Base-by-base conservation (phyloP, 257 asterid genomes). In the Striga asiatica region DNA sequence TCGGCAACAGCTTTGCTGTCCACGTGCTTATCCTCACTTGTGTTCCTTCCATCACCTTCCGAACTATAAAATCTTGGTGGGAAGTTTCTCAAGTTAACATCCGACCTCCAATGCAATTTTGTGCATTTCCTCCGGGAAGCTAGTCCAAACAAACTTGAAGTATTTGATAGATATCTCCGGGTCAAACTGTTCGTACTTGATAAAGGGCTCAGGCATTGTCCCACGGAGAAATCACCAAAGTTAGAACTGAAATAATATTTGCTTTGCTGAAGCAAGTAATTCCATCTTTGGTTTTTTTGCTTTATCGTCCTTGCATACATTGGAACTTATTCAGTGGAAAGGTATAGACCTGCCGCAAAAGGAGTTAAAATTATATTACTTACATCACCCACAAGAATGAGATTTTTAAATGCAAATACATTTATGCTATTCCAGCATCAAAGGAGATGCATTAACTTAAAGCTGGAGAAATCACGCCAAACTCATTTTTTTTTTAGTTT, bases 21-120 rank as follows among this genome's bases (percentile, higher is more conserved):
- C 32, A 60, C 61, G 24, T 50, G 67, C 65, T 82, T 82, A 70
- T 80, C 93, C 73, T 87, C 95, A 54, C 88, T 87, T 45, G 85
- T 79, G 64, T 78, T 84, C 71, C 83, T 79, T 65, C 94, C 99
- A 72, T 88, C 97, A 35, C 99, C 88, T 77, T 84, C 78, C 9
- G 99, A 92, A 65, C 99, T 81, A 64, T 78, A 92, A 56, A 46
- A 69, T 58, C 99, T 78, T 51, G 60, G 53, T 28, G 42, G 70
- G 45, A 69, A 66, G 64, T 68, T 62, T 68, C 70, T 74, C 68
- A 81, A 70, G 48, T 76, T 66, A 61, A 63, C 53, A 66, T 69
- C 63, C 2, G 76, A 54, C 63, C 75, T 79, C 66, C 65, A 52
- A 24, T 56, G 56, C 61, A 76, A 73, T 50, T 81, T 68, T 54